Conservation (phyloP, 768 basidiomycete genomes). For the Nevesoporus exiguus region DNA sequence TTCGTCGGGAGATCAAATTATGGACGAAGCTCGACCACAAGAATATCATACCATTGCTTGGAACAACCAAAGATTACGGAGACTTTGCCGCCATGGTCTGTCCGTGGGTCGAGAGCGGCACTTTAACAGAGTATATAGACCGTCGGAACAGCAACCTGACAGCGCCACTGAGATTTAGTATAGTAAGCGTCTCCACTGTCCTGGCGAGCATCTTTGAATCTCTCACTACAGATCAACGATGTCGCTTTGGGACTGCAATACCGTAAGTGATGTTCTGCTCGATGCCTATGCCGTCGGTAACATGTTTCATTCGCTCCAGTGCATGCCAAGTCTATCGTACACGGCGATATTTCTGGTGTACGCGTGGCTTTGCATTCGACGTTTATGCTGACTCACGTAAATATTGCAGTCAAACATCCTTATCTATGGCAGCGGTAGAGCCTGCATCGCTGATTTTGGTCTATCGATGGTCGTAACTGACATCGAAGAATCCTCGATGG, state of each 20-base stretch:
- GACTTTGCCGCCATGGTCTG: slow-evolving; percentile 32
- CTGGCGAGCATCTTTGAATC: not conserved
- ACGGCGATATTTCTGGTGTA: slow-evolving; percentile 32
- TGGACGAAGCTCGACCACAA: slow-evolving; percentile 30
- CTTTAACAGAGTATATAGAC: slow-evolving; percentile 24
- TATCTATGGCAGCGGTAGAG: slow-evolving; percentile 39
- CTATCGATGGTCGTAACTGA: slow-evolving; percentile 40
- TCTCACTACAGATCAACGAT: slow-evolving; percentile 19
- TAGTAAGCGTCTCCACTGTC: slow-evolving; percentile 9
- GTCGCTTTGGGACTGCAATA: slow-evolving; percentile 29
- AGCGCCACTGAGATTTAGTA: slow-evolving; percentile 5
- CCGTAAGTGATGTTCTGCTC: slow-evolving; percentile 3
- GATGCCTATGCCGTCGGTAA: not conserved
- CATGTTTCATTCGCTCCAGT: slow-evolving; percentile 4
- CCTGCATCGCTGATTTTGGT: slow-evolving; percentile 46
- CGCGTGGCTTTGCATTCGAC: not conserved
- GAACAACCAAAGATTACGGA: slow-evolving; percentile 28
- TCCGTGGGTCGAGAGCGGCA: slow-evolving; percentile 33
- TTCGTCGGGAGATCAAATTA: slow-evolving; percentile 29
- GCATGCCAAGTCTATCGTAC: slow-evolving; percentile 20
- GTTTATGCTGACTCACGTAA: not conserved
- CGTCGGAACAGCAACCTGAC: slow-evolving; percentile 12
- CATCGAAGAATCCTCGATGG: slow-evolving; percentile 30
- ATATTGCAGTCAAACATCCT: slow-evolving; percentile 41
- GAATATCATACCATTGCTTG: slow-evolving; percentile 31